These are phyloP conservation scores for Nectriaceae sp. DNA, from an alignment of 2,329 filamentous ascomycete genomes.

Conservation along the genomic window DNA sequence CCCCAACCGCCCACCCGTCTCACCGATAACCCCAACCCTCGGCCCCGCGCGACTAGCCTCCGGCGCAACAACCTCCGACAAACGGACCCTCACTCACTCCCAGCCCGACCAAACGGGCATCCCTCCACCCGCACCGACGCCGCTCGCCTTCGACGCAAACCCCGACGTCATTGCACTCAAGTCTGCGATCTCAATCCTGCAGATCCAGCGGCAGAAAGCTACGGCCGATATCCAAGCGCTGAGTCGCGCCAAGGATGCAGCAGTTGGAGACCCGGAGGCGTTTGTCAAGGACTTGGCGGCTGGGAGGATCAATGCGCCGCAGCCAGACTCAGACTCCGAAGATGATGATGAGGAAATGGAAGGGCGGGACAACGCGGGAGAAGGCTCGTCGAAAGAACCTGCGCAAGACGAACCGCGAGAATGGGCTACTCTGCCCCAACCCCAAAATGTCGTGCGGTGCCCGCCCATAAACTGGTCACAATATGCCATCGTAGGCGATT, in stretches of 20 bases:
- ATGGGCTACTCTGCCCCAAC: slow-evolving; percentile 70
- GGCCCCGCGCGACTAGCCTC: slow-evolving; percentile 36
- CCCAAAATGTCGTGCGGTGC: slow-evolving; percentile 81
- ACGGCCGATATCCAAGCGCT: slow-evolving; percentile 73
- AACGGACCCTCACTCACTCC: slow-evolving; percentile 46
- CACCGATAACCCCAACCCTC: slow-evolving; percentile 56
- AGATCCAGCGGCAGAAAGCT: slow-evolving; percentile 81
- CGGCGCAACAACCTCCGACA: slow-evolving; percentile 20
- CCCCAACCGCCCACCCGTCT: slow-evolving; percentile 52
- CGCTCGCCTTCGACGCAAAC: slow-evolving; percentile 65
- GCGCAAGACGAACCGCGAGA: slow-evolving; percentile 28
- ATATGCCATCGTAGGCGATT: slow-evolving; percentile 80
- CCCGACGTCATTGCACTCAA: slow-evolving; percentile 86
- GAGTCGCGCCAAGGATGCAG: slow-evolving; percentile 68
- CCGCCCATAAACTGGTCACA: slow-evolving; percentile 94
- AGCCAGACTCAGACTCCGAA: slow-evolving; percentile 28
- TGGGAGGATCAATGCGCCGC: slow-evolving; percentile 53
- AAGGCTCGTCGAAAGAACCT: slow-evolving; percentile 24
- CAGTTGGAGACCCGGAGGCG: slow-evolving; percentile 67
- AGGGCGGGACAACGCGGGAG: slow-evolving; percentile 21
- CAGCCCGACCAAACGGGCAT: slow-evolving; percentile 44
- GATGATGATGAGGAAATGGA: slow-evolving; percentile 32
- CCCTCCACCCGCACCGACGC: slow-evolving; percentile 49
- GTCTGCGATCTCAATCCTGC: slow-evolving; percentile 82
- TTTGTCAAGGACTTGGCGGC: slow-evolving; percentile 70